Percentiles rank a stretch among this genome's conserved stretches.
Evolutionary conservation across 176 grass and related monocot species (phyloP).

Genomic region (Musa troglodytarum): DNA sequence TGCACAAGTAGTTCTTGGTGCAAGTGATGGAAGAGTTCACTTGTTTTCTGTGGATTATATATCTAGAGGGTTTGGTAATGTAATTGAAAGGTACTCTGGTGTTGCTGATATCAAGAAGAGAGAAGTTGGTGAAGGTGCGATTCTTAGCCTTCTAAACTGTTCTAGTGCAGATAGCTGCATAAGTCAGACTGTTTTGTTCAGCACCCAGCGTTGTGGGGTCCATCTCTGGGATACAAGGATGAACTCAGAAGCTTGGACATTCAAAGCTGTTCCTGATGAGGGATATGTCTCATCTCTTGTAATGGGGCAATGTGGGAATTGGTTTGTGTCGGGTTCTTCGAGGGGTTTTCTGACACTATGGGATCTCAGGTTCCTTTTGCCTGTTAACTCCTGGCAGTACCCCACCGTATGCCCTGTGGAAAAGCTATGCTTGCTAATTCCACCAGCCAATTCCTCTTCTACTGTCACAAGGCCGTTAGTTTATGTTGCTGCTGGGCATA

Average conservation of each 20-base stretch:
- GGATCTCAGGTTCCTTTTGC: slow-evolving; percentile 93
- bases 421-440: slow-evolving; percentile 88
- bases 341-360: slow-evolving; percentile 87
- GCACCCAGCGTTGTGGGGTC: slow-evolving; percentile 65
- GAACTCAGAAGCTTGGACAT: slow-evolving; percentile 73
- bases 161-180: slow-evolving; percentile 40
- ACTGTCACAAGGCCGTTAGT: slow-evolving; percentile 62
- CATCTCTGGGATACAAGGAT: slow-evolving; percentile 83
- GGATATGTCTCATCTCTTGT: slow-evolving; percentile 74
- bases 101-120: slow-evolving; percentile 70
- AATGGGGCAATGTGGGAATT: slow-evolving; percentile 84
- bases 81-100: slow-evolving; percentile 78
- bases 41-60: slow-evolving; percentile 86
- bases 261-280: slow-evolving; percentile 60
- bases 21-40: slow-evolving; percentile 74
- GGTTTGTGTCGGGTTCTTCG: slow-evolving; percentile 96
- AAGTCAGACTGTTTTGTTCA: slow-evolving; percentile 79
- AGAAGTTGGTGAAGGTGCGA: slow-evolving; percentile 67
- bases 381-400: slow-evolving; percentile 92
- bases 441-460: slow-evolving; percentile 49
- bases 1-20: slow-evolving; percentile 64
- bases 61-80: slow-evolving; percentile 54
- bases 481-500: slow-evolving; percentile 76
- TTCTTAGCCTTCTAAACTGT: slow-evolving; percentile 77
- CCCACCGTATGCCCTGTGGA: slow-evolving; percentile 71